Evolutionary conservation across 257 asterid species (phyloP), one percentile per base, ranked within the genome.

Genomic region (Solanum pimpinellifolium): DNA sequence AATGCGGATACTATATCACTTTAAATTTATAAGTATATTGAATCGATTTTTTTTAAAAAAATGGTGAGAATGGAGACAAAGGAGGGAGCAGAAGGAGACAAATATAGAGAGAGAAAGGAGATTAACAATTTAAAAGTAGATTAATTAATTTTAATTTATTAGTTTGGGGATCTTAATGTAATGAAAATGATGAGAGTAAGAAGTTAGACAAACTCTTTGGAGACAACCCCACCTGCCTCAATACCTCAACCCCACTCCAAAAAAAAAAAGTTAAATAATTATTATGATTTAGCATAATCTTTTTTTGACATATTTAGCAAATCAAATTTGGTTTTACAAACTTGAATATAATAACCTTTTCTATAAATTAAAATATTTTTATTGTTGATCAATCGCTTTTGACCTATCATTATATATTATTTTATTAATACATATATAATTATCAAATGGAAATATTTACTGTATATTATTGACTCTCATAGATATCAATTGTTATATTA

Each of bases 321-420:
- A 47, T 81, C 68, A 46, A 80, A 80, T 16, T 78, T 4, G 5
- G 2, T 80, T 77, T 80, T 29, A 47, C 11, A 80, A 80, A 47
- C 42, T 77, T 44, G 5, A 15, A 46, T 15, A 1, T 35, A n/a
- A 62, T 62, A 23, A 2, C 33, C 33, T 62, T n/a, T 5, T 4
- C 4, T n/a, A 11, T n/a, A 2, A 2, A 62, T 11, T 0, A n/a
- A 62, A 4, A 11, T 2, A 1, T 15, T 2, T 49, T 0, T 0
- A 1, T 62, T 4, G 4, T 62, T 62, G 31, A 62, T 2, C 5
- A 20, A 59, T 59, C 12, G 12, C 11, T 56, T 56, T 56, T 7
- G 8, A 2, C 2, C 2, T n/a, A 10, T 56, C 65, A 56, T 56
- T 56, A 18, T 18, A 56, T 1, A 6, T n/a, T 18, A 18, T 52